phyloP scores from a whole-genome alignment of 805 yeast genomes.

The Kodamaea laetipori region DNA sequence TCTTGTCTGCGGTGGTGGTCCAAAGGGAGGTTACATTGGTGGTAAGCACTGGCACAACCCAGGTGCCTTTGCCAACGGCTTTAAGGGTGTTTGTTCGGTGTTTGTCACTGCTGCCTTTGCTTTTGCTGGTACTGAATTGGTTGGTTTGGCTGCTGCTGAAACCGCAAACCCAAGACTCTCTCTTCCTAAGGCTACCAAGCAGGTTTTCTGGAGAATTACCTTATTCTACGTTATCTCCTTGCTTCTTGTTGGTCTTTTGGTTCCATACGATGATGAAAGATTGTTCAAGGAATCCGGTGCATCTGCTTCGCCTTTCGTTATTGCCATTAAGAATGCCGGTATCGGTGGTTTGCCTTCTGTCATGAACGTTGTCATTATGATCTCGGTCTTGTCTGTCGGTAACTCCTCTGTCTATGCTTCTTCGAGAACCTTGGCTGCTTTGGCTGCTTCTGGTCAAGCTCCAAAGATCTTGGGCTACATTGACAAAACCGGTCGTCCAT shows the following conservation, averaged over 20 bases:
- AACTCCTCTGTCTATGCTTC: slow-evolving; percentile 72
- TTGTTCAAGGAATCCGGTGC: slow-evolving; percentile 51
- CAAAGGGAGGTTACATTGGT: slow-evolving; percentile 54
- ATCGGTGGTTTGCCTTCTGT: slow-evolving; percentile 67
- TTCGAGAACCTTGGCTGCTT: slow-evolving; percentile 66
- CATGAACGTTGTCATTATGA: slow-evolving; percentile 68
- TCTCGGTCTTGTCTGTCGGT: slow-evolving; percentile 72
- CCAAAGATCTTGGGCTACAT: slow-evolving; percentile 66
- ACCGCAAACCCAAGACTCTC: slow-evolving; percentile 65
- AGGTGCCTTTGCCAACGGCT: slow-evolving; percentile 66
- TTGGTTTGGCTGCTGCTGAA: slow-evolving; percentile 79
- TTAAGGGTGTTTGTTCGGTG: slow-evolving; percentile 73
- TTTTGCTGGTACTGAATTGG: slow-evolving; percentile 73
- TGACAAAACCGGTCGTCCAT: slow-evolving; percentile 78
- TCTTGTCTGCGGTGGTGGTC: slow-evolving; percentile 59
- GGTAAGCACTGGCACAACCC: slow-evolving; percentile 62
- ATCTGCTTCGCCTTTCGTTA: slow-evolving; percentile 75
- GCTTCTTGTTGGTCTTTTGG: slow-evolving; percentile 62
- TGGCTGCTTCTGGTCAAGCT: slow-evolving; percentile 66
- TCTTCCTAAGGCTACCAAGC: slow-evolving; percentile 74
- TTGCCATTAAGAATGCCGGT: slow-evolving; percentile 68
- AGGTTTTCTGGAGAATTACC: slow-evolving; percentile 80
- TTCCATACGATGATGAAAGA: slow-evolving; percentile 60
- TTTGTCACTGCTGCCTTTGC: slow-evolving; percentile 78
- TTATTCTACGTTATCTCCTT: slow-evolving; percentile 64